Percentiles rank a stretch among this genome's conserved stretches.
Conservation (phyloP, 768 basidiomycete species). For the Megacollybia marginata region DNA sequence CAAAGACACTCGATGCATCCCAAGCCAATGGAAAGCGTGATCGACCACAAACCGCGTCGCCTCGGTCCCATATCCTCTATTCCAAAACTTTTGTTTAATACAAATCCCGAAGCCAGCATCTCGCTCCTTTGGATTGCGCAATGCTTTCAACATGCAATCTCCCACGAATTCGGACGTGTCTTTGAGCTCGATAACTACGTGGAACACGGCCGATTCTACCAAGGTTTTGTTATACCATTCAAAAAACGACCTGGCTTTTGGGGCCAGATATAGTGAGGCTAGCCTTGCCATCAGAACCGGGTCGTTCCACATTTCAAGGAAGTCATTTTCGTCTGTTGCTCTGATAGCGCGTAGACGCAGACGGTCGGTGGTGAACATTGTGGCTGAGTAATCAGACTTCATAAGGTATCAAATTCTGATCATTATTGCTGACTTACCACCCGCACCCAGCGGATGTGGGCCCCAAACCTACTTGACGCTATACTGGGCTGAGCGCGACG, state of each 20-base stretch:
- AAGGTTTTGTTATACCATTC: slow-evolving; percentile 6
- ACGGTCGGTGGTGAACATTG: slow-evolving; percentile 18
- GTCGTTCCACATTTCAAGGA: slow-evolving; percentile 16
- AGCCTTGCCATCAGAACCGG: slow-evolving; percentile 11
- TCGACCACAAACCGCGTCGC: slow-evolving; percentile 10
- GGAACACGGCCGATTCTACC: slow-evolving; percentile 7
- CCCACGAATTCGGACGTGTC: slow-evolving; percentile 15
- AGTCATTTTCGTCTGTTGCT: slow-evolving; percentile 10
- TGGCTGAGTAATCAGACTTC: neutral
- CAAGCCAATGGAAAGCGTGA: slow-evolving; percentile 15
- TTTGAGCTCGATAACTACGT: slow-evolving; percentile 11
- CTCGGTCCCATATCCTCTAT: slow-evolving; percentile 16
- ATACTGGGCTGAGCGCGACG: too few relatives aligned
- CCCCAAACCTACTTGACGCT: too few relatives aligned
- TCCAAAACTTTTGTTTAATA: slow-evolving; percentile 15
- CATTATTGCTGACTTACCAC: too few relatives aligned
- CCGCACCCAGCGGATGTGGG: too few relatives aligned
- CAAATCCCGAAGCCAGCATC: slow-evolving; percentile 17
- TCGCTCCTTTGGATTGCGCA: slow-evolving; percentile 16
- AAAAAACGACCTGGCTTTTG: slow-evolving; percentile 12
- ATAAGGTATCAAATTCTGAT: too few relatives aligned
- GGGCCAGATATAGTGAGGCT: slow-evolving; percentile 12
- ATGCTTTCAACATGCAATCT: slow-evolving; percentile 9
- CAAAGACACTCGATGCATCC: slow-evolving; percentile 22
- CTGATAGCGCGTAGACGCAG: slow-evolving; percentile 14